Evolutionary conservation across 2,329 filamentous ascomycete genomes (phyloP), one percentile per base, ranked within the genome.

Genomic region (Claviceps sp.): DNA sequence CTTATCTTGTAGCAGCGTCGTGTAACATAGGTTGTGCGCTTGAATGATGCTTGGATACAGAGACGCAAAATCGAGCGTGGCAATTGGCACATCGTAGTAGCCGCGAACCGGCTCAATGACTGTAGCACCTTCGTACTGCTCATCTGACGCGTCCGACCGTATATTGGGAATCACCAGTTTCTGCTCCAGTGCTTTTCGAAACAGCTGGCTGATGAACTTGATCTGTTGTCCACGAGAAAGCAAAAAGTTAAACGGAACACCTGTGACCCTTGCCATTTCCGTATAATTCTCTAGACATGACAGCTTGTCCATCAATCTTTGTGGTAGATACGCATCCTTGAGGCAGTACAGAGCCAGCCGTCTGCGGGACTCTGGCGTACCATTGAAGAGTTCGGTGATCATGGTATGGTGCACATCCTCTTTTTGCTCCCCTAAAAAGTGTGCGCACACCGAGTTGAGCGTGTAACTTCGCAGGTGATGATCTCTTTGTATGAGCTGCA

Each of bases 251-350:
- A 98, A 98, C 0, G 93, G 93, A 4, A 98, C 91, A 60, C 93
- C 93, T 26, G 94, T 98, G 69, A 98, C 93, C 80, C 93, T 93
- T 53, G 93, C 91, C 93, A 98, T 98, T 70, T 98, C 93, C 0
- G 93, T 97, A 63, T 97, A 97, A 66, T 98, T 98, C 69, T 95
- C 87, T n/a, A 98, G 75, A 69, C 93, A 97, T 64, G 95, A 97
- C 26, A 98, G 75, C 67, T 98, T 98, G 64, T 98, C 93, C 83
- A 98, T 90, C 49, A 98, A 70, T 54, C 94, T 75, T 63, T 97
- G 90, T 1, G 93, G 93, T 3, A 98, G 75, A 62, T 95, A 98
- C 0, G 93, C 93, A 71, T 98, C 94, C 69, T 98, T 98, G 58
- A 98, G 70, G 70, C 93, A 98, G 72, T 98, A 98, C 1, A 98